Conservation (phyloP, 805 yeast species). For the Kurtzmaniella cleridarum region DNA sequence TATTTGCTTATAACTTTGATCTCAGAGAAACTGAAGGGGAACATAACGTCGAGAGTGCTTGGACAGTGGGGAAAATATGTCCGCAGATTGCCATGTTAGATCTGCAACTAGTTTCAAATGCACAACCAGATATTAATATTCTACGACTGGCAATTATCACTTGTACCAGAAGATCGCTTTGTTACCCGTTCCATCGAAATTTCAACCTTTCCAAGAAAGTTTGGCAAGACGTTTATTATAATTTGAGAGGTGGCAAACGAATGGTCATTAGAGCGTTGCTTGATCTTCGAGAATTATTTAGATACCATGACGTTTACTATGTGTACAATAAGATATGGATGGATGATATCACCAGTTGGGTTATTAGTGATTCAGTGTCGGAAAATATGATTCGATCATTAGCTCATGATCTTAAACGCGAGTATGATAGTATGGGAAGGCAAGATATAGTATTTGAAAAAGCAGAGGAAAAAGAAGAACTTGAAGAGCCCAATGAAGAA, state of each 20-base stretch:
- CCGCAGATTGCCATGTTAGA: conserved; percentile 79
- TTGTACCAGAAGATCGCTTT: conserved; percentile 64
- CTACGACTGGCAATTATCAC: conserved; percentile 56
- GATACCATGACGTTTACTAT: conserved; percentile 79
- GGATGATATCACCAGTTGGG: conserved; percentile 76
- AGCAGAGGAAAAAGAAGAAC: conserved; percentile 13
- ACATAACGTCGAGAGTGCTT: conserved; percentile 79
- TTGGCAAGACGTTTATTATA: conserved; percentile 70
- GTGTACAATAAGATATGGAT: conserved; percentile 74
- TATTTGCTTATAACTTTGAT: conserved; percentile 76
- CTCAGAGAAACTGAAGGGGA: conserved; percentile 65
- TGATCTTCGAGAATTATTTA: conserved; percentile 62
- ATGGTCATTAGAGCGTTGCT: conserved; percentile 56
- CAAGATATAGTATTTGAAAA: conserved; percentile 55
- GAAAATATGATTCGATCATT: conserved; percentile 56
- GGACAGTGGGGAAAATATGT: conserved; percentile 84
- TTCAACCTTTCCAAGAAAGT: conserved; percentile 53
- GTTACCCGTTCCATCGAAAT: conserved; percentile 76
- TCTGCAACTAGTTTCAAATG: conserved; percentile 34
- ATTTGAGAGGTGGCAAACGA: conserved; percentile 65
- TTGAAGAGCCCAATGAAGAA: conserved; percentile 9
- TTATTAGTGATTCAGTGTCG: conserved; percentile 52
- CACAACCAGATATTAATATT: conserved; percentile 13
- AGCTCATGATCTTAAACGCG: conserved; percentile 59
- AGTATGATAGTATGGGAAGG: conserved; percentile 31